Conservation (phyloP, 148 eudicot genomes). For the Polygonum maritimum region DNA sequence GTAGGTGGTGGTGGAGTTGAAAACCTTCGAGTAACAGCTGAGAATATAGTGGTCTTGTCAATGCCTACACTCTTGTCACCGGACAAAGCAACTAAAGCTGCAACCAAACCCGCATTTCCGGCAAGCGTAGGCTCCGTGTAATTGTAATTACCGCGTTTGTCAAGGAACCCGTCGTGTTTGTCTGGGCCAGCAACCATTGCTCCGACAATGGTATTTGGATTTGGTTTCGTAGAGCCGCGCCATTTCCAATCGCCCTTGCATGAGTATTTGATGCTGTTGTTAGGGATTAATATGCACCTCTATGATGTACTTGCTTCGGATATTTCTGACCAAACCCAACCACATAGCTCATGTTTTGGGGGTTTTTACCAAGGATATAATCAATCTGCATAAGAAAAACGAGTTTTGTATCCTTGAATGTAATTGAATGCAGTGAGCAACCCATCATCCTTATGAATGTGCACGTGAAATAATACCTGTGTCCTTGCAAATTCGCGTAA, state of each 20-base stretch:
- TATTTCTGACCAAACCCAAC: conserved; percentile 70
- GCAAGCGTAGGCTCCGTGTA: conserved; percentile 92
- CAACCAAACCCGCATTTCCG: conserved; percentile 88
- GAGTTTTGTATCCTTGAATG: neutral
- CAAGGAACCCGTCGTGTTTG: conserved; percentile 68
- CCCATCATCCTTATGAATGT: neutral
- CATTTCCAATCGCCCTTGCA: conserved; percentile 96
- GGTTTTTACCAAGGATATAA: conserved; percentile 83
- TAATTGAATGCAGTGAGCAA: neutral
- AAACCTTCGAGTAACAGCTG: conserved; percentile 78
- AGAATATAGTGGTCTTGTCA: conserved; percentile 85
- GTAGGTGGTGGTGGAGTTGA: conserved; percentile 80
- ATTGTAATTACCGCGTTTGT: conserved; percentile 69
- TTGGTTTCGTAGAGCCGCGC: conserved; percentile 64
- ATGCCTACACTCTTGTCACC: conserved; percentile 42
- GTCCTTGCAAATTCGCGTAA: conserved; percentile 71
- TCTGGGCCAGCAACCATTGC: conserved; percentile 98
- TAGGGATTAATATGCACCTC: conserved; percentile 88
- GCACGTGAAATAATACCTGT: conserved; percentile 38
- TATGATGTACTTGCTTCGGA: conserved; percentile 79
- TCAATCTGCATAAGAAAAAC: conserved; percentile 40
- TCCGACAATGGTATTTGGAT: conserved; percentile 64
- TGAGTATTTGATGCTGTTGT: conserved; percentile 66
- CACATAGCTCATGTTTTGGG: conserved; percentile 79
- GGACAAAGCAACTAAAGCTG: conserved; percentile 73